These are phyloP conservation scores for Giardia duodenalis DNA, from an alignment of 208 protist genomes.

Conservation along the genomic window DNA sequence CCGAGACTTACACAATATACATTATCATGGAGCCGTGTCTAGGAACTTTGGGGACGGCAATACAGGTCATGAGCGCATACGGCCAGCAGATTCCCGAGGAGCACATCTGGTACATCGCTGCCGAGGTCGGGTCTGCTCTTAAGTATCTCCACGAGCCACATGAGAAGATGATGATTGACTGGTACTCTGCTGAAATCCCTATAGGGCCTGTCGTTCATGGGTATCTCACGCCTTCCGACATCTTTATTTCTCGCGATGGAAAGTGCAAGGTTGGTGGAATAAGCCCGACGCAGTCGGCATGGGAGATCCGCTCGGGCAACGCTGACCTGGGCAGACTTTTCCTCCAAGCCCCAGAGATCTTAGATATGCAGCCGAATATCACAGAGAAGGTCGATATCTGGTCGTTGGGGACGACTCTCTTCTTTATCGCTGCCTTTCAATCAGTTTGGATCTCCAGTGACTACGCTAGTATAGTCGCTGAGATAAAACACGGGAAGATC, in stretches of 20 bases:
- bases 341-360: neutral
- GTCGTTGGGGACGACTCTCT: neutral
- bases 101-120: neutral
- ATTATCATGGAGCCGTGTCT: neutral
- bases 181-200: neutral
- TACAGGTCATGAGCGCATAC: neutral
- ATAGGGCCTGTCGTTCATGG: neutral
- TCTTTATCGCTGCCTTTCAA: neutral
- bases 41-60: neutral
- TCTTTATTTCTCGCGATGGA: neutral
- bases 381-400: constrained; percentile 11
- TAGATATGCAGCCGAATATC: neutral
- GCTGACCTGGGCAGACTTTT: neutral
- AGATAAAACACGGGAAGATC: neutral
- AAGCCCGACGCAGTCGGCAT: neutral
- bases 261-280: neutral
- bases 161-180: neutral
- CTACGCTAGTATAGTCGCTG: neutral
- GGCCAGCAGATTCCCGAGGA: neutral
- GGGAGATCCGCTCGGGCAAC: neutral
- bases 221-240: neutral
- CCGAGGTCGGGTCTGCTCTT: neutral
- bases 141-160: neutral
- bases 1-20: neutral
- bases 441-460: neutral